These are phyloP conservation scores for Aspergillus hiratsukae DNA, from an alignment of 2,329 filamentous ascomycete genomes.

Conservation along the genomic window DNA sequence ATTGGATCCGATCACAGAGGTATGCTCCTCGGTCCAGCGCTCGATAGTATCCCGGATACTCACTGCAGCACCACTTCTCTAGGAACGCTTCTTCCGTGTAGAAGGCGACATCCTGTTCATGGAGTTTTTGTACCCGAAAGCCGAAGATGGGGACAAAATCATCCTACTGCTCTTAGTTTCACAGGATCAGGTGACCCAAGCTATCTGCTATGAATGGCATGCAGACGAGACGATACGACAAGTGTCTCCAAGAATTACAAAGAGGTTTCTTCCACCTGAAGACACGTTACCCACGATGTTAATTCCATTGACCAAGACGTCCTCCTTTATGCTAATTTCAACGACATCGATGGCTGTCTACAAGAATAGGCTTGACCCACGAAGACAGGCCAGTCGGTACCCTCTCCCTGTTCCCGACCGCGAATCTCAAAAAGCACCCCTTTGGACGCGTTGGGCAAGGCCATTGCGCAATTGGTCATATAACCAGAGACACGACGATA, in stretches of 20 bases:
- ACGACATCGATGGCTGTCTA: slow-evolving; percentile 52
- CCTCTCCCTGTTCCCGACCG: slow-evolving; percentile 24
- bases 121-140: slow-evolving; percentile 73
- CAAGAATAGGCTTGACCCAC: slow-evolving; percentile 35
- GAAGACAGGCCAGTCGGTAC: slow-evolving; percentile 24
- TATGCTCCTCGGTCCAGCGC: slow-evolving; percentile 27
- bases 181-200: slow-evolving; percentile 41
- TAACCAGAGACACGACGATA: slow-evolving; percentile 63
- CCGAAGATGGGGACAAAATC: slow-evolving; percentile 63
- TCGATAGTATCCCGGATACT: slow-evolving; percentile 14
- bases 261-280: slow-evolving; percentile 28
- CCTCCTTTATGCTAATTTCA: slow-evolving; percentile 66
- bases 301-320: slow-evolving; percentile 67
- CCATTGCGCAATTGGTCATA: slow-evolving; percentile 64
- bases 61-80: background rate
- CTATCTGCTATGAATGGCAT: slow-evolving; percentile 52
- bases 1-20: slow-evolving; percentile 58
- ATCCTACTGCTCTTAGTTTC: slow-evolving; percentile 66
- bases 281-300: slow-evolving; percentile 62
- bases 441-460: slow-evolving; percentile 83
- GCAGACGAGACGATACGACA: slow-evolving; percentile 36
- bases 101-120: slow-evolving; percentile 77
- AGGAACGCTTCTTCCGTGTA: slow-evolving; percentile 50
- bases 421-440: slow-evolving; percentile 40
- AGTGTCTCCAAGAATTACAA: slow-evolving; percentile 24